phyloP scores from a whole-genome alignment of 2,329 filamentous ascomycete species.

The Xylariaceae sp. region DNA sequence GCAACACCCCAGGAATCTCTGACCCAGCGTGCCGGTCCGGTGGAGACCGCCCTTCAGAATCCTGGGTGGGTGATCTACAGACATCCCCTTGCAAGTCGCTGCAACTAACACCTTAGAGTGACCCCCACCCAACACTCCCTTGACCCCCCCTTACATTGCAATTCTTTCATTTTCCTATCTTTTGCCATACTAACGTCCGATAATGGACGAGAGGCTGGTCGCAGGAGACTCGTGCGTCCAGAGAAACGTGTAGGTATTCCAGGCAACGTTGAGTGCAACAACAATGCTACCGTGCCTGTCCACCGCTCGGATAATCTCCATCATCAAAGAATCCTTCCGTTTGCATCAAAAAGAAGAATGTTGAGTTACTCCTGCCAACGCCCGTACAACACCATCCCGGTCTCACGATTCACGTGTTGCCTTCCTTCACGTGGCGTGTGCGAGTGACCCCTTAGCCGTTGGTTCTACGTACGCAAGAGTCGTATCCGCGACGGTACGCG shows the following conservation, averaged over 20 bases:
- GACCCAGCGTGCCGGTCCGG: neutral
- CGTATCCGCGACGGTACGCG: neutral
- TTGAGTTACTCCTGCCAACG: neutral
- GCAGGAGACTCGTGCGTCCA: too few relatives aligned
- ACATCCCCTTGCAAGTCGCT: neutral
- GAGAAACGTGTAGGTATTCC: too few relatives aligned
- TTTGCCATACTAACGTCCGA: too few relatives aligned
- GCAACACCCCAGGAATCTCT: neutral
- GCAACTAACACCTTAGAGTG: neutral
- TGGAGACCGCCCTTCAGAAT: neutral
- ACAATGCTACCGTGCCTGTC: neutral
- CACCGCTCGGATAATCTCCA: neutral
- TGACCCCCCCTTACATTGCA: too few relatives aligned
- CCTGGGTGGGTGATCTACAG: neutral
- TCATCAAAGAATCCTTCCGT: neutral
- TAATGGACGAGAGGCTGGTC: too few relatives aligned
- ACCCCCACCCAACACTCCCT: too few relatives aligned
- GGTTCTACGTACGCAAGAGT: neutral
- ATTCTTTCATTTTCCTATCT: too few relatives aligned
- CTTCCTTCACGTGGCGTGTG: neutral
- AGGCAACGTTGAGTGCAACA: too few relatives aligned
- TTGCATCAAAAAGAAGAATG: neutral
- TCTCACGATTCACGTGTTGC: neutral
- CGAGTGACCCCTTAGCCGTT: neutral
- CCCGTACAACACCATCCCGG: neutral